Evolutionary conservation across 805 yeast genomes (phyloP).

Genomic region (Schizosaccharomyces japonicus): DNA sequence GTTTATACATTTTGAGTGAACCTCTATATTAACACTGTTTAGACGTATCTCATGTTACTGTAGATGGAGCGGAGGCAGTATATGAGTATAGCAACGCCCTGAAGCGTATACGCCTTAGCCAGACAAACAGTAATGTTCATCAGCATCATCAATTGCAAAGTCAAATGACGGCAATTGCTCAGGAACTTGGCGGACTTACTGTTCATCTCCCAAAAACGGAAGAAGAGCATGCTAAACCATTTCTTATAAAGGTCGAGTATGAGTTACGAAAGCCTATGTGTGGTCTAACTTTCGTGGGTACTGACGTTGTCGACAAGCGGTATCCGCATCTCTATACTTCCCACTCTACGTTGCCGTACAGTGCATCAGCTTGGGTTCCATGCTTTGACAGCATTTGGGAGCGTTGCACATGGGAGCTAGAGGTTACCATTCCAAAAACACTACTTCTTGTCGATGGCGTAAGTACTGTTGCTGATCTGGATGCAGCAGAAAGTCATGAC

Average conservation of each 20-base stretch:
- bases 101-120: background rate
- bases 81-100: slow-evolving; percentile 1
- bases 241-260: background rate
- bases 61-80: background rate
- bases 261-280: background rate
- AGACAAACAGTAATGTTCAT: background rate
- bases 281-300: slow-evolving; percentile 51
- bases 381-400: slow-evolving; percentile 79
- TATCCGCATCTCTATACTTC: slow-evolving; percentile 72
- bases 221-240: background rate
- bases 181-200: background rate
- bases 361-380: slow-evolving; percentile 95
- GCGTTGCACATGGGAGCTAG: slow-evolving; percentile 76
- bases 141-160: background rate
- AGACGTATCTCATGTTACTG: background rate
- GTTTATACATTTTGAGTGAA: background rate
- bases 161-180: background rate
- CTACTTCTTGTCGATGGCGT: slow-evolving; percentile 13
- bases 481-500: slow-evolving; percentile 19
- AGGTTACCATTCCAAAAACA: slow-evolving; percentile 59
- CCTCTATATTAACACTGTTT: background rate
- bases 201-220: background rate
- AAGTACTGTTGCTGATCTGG: slow-evolving; percentile 12
- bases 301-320: slow-evolving; percentile 21
- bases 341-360: slow-evolving; percentile 50